Evolutionary conservation across 805 yeast species (phyloP).

Genomic region (Yarrowia keelungensis): DNA sequence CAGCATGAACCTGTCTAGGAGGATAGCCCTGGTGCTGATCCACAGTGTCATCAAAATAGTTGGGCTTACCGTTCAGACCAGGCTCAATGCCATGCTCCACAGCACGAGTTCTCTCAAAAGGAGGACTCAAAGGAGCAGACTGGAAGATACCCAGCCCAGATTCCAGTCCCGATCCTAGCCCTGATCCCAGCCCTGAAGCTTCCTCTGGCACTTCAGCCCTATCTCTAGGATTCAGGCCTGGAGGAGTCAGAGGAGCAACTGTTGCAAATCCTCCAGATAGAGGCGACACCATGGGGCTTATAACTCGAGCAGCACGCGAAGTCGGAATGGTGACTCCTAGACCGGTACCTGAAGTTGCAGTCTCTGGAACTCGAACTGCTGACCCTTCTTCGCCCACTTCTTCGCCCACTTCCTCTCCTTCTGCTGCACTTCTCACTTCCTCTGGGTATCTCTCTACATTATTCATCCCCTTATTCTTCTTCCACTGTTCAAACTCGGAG

Average conservation of each 20-base stretch:
- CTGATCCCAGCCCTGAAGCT: no score
- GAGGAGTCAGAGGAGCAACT: slow-evolving; percentile 25
- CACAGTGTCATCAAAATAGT: not conserved
- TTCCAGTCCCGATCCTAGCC: not conserved
- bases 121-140: slow-evolving; percentile 6
- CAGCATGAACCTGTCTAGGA: no score
- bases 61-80: slow-evolving; percentile 1
- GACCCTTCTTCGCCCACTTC: not conserved
- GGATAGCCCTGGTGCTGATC: no score
- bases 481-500: slow-evolving; percentile 5
- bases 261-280: slow-evolving; percentile 3
- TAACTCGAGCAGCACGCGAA: no score
- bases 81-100: not conserved
- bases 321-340: no score
- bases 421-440: not conserved
- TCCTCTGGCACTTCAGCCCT: not conserved
- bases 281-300: slow-evolving; percentile 1
- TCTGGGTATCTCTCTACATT: slow-evolving; percentile 27
- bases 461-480: not conserved
- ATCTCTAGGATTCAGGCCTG: slow-evolving; percentile 1
- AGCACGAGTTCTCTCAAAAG: not conserved
- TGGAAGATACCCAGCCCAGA: not conserved
- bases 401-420: no score
- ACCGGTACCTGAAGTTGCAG: no score
- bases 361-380: no score